Conservation (phyloP, 345 rosid genomes). For the Punica granatum region DNA sequence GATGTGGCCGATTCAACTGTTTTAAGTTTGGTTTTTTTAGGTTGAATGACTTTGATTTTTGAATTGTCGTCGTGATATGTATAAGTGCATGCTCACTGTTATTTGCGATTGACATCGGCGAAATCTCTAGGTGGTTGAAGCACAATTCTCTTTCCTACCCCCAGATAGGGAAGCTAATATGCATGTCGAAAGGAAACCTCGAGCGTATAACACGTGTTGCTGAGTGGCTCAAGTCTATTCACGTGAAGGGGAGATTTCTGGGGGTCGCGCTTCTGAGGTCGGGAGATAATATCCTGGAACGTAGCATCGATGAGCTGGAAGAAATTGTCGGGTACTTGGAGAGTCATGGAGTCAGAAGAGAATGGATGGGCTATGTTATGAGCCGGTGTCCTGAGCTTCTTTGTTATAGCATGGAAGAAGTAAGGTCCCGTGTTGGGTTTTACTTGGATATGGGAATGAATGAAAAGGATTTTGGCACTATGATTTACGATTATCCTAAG, state of each 20-base stretch:
- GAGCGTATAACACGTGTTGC: slow-evolving; percentile 44
- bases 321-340: slow-evolving; percentile 63
- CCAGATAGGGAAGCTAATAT: slow-evolving; percentile 65
- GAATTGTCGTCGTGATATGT: neutral
- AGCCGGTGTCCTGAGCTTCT: slow-evolving; percentile 65
- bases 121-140: slow-evolving; percentile 77
- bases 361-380: slow-evolving; percentile 86
- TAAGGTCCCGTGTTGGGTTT: slow-evolving; percentile 55
- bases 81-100: neutral
- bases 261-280: slow-evolving; percentile 58
- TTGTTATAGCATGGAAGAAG: slow-evolving; percentile 54
- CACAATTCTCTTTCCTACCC: slow-evolving; percentile 66
- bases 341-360: slow-evolving; percentile 66
- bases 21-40: neutral
- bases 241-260: slow-evolving; percentile 68
- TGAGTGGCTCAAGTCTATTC: slow-evolving; percentile 71
- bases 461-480: slow-evolving; percentile 77
- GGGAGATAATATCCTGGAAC: slow-evolving; percentile 51
- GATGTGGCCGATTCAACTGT: neutral
- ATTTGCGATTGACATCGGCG: neutral
- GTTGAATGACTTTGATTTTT: neutral
- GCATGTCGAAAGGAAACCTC: slow-evolving; percentile 59
- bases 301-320: slow-evolving; percentile 39
- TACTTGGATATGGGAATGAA: slow-evolving; percentile 75
- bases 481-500: slow-evolving; percentile 83